Percentiles rank a stretch among this genome's conserved stretches.
Conservation (phyloP, 2,329 filamentous ascomycete species). For the Fusarium sp. region DNA sequence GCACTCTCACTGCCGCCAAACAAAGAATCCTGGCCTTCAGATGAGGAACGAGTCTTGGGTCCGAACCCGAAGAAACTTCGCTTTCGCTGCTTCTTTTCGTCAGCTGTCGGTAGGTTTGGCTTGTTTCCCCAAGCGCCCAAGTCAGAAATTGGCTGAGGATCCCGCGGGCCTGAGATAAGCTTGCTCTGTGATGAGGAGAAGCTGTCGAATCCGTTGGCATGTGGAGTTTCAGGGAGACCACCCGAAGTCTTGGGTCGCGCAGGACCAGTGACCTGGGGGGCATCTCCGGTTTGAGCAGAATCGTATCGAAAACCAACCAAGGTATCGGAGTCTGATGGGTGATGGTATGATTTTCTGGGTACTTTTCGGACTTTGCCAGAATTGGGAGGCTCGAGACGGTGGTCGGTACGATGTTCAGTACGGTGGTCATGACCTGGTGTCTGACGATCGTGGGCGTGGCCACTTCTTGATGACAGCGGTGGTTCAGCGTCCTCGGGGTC, state of each 20-base stretch:
- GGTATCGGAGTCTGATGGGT: slow-evolving; percentile 57
- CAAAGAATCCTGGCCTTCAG: slow-evolving; percentile 68
- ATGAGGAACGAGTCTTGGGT: slow-evolving; percentile 68
- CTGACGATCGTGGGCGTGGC: slow-evolving; percentile 56
- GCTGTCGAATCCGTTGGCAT: slow-evolving; percentile 51
- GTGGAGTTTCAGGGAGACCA: slow-evolving; percentile 52
- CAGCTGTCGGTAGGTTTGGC: slow-evolving; percentile 63
- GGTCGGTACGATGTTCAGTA: slow-evolving; percentile 6
- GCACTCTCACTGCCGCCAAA: slow-evolving; percentile 63
- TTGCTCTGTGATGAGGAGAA: slow-evolving; percentile 56
- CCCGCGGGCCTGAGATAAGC: slow-evolving; percentile 85
- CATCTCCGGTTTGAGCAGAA: slow-evolving; percentile 64
- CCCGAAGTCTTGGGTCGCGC: slow-evolving; percentile 54
- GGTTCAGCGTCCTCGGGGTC: slow-evolving; percentile 66
- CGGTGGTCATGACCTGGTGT: slow-evolving; percentile 46
- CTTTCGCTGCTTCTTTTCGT: slow-evolving; percentile 87
- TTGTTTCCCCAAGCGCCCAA: slow-evolving; percentile 88
- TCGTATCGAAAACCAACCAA: slow-evolving; percentile 71
- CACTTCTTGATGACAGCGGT: slow-evolving; percentile 44
- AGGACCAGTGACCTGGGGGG: slow-evolving; percentile 58
- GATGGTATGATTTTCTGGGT: slow-evolving; percentile 52
- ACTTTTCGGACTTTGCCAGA: slow-evolving; percentile 50
- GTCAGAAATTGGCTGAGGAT: slow-evolving; percentile 86
- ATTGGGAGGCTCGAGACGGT: slow-evolving; percentile 40
- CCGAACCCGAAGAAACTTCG: slow-evolving; percentile 79